phyloP scores from a whole-genome alignment of 2,329 filamentous ascomycete species.

The Fusarium sambucinum region DNA sequence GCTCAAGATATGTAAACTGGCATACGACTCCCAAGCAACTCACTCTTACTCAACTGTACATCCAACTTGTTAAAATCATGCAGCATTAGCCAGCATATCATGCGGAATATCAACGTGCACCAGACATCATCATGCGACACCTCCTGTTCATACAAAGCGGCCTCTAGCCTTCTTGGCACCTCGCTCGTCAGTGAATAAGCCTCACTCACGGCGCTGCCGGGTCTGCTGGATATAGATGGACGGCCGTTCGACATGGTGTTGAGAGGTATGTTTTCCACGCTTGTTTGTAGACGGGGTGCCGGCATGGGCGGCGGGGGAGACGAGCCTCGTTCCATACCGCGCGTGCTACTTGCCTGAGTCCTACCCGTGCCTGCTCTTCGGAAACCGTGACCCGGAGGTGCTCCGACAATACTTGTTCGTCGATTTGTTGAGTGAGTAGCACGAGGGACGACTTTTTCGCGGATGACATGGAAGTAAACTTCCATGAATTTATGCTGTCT shows the following conservation, averaged over 20 bases:
- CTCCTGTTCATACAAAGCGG: constrained; percentile 41
- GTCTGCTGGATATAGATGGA: constrained; percentile 18
- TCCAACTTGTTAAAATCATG: constrained; percentile 69
- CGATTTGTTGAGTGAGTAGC: constrained; percentile 49
- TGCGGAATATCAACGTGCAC: constrained; percentile 67
- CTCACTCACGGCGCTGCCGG: constrained; percentile 32
- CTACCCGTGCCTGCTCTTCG: constrained; percentile 40
- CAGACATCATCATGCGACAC: constrained; percentile 61
- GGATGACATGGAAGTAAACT: constrained; percentile 64
- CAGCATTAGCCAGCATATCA: constrained; percentile 69
- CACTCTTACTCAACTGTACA: constrained; percentile 64
- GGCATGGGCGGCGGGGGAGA: constrained; percentile 26
- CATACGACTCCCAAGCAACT: constrained; percentile 66
- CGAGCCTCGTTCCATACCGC: constrained; percentile 21
- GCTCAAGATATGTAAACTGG: constrained; percentile 64
- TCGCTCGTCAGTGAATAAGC: constrained; percentile 25
- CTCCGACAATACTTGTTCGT: constrained; percentile 43
- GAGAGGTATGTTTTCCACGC: constrained; percentile 23
- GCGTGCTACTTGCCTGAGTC: constrained; percentile 44
- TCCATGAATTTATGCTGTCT: constrained; percentile 64
- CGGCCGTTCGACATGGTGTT: constrained; percentile 19
- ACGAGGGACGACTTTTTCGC: constrained; percentile 54
- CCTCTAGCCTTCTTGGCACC: constrained; percentile 6
- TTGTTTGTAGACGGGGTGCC: constrained; percentile 23
- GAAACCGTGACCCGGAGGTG: constrained; percentile 40